Evolutionary conservation across 1,284 basidiomycete species (phyloP).

Genomic region (Xerocomus nothofagi): DNA sequence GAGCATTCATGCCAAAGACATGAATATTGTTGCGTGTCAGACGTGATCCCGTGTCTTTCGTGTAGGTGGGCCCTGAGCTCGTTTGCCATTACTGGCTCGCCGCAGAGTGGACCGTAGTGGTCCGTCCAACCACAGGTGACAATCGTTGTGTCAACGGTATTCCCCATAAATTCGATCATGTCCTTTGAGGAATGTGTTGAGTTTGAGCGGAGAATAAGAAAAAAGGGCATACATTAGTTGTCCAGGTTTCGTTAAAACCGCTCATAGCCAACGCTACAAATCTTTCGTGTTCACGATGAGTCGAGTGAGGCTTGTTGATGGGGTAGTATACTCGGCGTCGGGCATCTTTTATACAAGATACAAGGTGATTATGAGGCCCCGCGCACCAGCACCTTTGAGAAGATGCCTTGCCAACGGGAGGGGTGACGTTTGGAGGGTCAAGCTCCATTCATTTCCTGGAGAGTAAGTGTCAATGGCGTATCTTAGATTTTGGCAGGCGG

Average conservation of each 20-base stretch:
- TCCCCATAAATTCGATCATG: slow-evolving; percentile 3
- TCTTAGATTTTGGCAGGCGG: background rate
- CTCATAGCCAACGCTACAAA: background rate
- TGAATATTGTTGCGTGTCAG: background rate
- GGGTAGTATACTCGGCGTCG: background rate
- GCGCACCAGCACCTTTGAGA: slow-evolving; percentile 3
- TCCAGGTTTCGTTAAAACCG: slow-evolving; percentile 1
- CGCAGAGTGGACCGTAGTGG: slow-evolving; percentile 1
- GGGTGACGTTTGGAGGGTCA: background rate
- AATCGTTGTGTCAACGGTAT: slow-evolving; percentile 1
- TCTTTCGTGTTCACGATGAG: background rate
- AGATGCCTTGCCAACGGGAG: background rate
- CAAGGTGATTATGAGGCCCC: background rate
- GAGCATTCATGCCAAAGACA: slow-evolving; percentile 15
- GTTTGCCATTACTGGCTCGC: background rate
- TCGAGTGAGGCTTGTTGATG: background rate
- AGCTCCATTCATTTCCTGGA: slow-evolving; percentile 1
- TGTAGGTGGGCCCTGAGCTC: slow-evolving; percentile 12
- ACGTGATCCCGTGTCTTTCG: slow-evolving; percentile 4
- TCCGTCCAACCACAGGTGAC: slow-evolving; percentile 11
- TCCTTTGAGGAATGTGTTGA: slow-evolving; percentile 2
- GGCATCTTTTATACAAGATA: slow-evolving; percentile 15
- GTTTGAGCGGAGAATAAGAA: background rate
- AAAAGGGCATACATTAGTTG: background rate
- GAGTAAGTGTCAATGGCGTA: background rate